Conservation (phyloP, 768 basidiomycete genomes). For the Harrya chromipes region DNA sequence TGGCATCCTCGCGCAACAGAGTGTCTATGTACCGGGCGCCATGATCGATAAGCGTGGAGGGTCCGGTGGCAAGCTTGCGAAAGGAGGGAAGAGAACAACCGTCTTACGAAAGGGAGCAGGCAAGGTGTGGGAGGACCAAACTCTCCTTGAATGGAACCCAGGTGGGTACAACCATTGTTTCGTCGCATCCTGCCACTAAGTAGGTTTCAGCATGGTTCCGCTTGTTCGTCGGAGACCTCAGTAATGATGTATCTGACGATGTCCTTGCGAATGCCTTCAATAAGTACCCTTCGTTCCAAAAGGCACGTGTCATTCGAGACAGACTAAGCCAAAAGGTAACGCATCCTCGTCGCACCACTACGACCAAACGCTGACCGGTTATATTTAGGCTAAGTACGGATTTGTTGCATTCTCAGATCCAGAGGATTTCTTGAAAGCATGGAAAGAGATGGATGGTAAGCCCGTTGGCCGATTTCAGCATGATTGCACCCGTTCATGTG, state of each 20-base stretch:
- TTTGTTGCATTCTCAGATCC: slow-evolving; percentile 98
- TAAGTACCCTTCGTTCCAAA: slow-evolving; percentile 90
- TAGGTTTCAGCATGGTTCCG: slow-evolving; percentile 82
- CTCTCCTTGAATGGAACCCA: slow-evolving; percentile 95
- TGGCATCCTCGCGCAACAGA: slow-evolving; percentile 85
- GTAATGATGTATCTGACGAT: slow-evolving; percentile 97
- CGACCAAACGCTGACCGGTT: slow-evolving; percentile 4
- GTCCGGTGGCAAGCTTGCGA: slow-evolving; percentile 79
- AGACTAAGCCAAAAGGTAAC: slow-evolving; percentile 86
- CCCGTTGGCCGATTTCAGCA: neutral
- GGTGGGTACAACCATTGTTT: slow-evolving; percentile 49
- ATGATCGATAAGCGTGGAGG: slow-evolving; percentile 87
- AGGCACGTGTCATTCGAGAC: slow-evolving; percentile 94
- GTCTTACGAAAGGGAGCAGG: slow-evolving; percentile 95
- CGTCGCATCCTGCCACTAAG: slow-evolving; percentile 1
- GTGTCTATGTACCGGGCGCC: slow-evolving; percentile 89
- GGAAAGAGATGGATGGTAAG: slow-evolving; percentile 99
- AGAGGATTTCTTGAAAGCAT: slow-evolving; percentile 96
- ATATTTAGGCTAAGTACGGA: slow-evolving; percentile 77
- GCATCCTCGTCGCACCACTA: neutral
- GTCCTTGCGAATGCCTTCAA: slow-evolving; percentile 90
- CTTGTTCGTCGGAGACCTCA: slow-evolving; percentile 95
- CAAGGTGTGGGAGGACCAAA: slow-evolving; percentile 98
- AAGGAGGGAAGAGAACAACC: slow-evolving; percentile 89
- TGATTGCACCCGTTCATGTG: slow-evolving; percentile 2